phyloP scores from a whole-genome alignment of 2,329 filamentous ascomycete genomes.

The Xylaria sp. region DNA sequence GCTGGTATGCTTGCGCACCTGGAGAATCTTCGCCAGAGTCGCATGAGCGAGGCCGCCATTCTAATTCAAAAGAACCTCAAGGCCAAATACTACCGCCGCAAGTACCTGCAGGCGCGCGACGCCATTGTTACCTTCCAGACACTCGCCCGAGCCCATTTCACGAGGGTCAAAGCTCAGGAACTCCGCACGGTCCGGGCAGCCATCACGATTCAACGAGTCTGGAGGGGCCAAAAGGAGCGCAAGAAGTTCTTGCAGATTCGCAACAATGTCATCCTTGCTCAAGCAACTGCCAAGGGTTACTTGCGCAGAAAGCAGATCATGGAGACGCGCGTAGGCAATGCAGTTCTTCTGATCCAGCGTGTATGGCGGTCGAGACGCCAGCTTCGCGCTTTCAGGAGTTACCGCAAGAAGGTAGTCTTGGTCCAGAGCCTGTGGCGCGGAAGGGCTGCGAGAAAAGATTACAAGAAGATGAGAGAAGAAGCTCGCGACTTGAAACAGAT shows the following conservation, averaged over 20 bases:
- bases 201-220: constrained; percentile 90
- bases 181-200: constrained; percentile 79
- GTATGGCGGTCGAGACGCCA: constrained; percentile 79
- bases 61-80: constrained; percentile 98
- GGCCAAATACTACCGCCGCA: constrained; percentile 89
- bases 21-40: constrained; percentile 84
- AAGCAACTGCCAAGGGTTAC: constrained; percentile 88
- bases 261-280: constrained; percentile 78
- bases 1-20: constrained; percentile 98
- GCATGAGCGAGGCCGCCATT: constrained; percentile 87
- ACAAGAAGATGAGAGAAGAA: constrained; percentile 90
- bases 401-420: constrained; percentile 81
- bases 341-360: constrained; percentile 83
- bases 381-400: constrained; percentile 75
- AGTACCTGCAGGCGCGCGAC: constrained; percentile 80
- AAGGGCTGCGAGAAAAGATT: constrained; percentile 70
- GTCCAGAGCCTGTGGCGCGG: constrained; percentile 93
- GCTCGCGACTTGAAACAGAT: constrained; percentile 98
- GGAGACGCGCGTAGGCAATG: constrained; percentile 89
- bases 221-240: constrained; percentile 86
- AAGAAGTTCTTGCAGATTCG: constrained; percentile 74
- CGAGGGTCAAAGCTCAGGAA: constrained; percentile 72
- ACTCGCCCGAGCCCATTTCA: constrained; percentile 68
- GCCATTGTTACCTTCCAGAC: constrained; percentile 79
- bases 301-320: constrained; percentile 85